Evolutionary conservation across 2,329 filamentous ascomycete genomes (phyloP), one percentile per base, ranked within the genome.

Genomic region (Diaporthe amygdali): DNA sequence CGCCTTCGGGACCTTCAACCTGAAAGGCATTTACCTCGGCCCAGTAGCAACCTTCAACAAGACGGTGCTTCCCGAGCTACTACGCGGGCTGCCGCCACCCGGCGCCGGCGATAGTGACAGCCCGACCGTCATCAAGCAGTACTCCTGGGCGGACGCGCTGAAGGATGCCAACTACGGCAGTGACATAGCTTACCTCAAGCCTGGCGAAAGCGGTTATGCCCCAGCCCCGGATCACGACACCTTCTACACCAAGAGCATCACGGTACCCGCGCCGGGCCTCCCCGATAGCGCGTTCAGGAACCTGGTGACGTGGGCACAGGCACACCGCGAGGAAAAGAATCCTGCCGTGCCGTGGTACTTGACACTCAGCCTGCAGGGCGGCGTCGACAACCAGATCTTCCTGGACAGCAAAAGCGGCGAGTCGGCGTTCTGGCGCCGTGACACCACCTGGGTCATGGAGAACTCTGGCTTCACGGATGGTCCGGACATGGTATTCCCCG

Each of bases 191-290:
- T 69, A 49, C 44, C 54, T 54, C 32, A 41, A 52, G 46, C 67
- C 67, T 1, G 54, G 54, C 32, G 44, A 69, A n/a, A 10, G 8
- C 39, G 54, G 46, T 10, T 63, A 61, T 51, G 32, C 25, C 8
- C 54, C 67, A 7, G 30, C 54, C 27, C 67, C 67, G 2, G 74
- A 73, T 37, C 77, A 72, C 25, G 72, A 74, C 51, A 77, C 76
- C 37, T 82, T 82, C 73, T 82, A 80, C 66, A 78, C 81, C 63
- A 83, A 82, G 74, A 79, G 78, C 61, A 75, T 81, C 30, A 76
- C 76, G 5, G 72, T 80, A 5, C 75, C 78, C 1, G 74, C 77
- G 2, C 59, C 59, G 4, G 59, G 59, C 6, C 68, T 79, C 15
- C 74, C 73, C 5, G 37, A 63, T 3, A 69, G 74, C n/a, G 72